Base-by-base conservation (phyloP, 2,329 filamentous ascomycete species). In the Sclerotinia spermophila region DNA sequence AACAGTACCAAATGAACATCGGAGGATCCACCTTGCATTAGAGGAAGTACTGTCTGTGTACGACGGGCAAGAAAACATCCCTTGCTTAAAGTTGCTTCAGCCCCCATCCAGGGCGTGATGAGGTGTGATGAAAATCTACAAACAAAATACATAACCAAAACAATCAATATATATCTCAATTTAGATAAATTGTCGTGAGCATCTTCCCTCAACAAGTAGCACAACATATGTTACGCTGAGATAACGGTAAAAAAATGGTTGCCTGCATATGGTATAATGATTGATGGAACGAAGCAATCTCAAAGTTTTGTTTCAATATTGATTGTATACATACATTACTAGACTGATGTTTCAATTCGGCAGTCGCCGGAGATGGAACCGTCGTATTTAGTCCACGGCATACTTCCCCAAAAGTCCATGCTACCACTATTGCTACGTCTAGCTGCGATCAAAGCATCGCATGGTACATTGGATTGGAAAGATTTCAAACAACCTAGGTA, bases 241-340 rank as follows among this genome's bases (percentile, higher is more conserved):
- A 67, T 40, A 48, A 69, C 56, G 67, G 67, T 61, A 51, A 24
- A n/a, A 24, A n/a, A 69, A 64, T 64, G 67, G 67, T 45, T 69
- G 55, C 67, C 44, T 69, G 58, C 67, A 69, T 69, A 69, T 69
- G 45, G 59, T 40, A 69, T 64, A 45, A 69, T 69, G 58, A 27
- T 30, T 51, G 67, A 64, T 42, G 45, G 58, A 62, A 61, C 58
- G 15, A 53, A 64, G 38, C 44, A 55, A 35, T 51, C 56, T 44
- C 58, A 60, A 69, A 17, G 62, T 55, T 68, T 64, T 6, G 45
- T 55, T 56, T 69, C 58, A 30, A 64, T 53, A 64, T 60, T 44
- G 35, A 64, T 33, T 69, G 27, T 55, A 55, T 64, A 27, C 44
- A 64, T 62, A 33, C 58, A 17, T 40, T 53, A 62, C 58, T 40